Evolutionary conservation across 768 basidiomycete genomes (phyloP), one percentile per base, ranked within the genome.

Genomic region (Nidularia sp.): DNA sequence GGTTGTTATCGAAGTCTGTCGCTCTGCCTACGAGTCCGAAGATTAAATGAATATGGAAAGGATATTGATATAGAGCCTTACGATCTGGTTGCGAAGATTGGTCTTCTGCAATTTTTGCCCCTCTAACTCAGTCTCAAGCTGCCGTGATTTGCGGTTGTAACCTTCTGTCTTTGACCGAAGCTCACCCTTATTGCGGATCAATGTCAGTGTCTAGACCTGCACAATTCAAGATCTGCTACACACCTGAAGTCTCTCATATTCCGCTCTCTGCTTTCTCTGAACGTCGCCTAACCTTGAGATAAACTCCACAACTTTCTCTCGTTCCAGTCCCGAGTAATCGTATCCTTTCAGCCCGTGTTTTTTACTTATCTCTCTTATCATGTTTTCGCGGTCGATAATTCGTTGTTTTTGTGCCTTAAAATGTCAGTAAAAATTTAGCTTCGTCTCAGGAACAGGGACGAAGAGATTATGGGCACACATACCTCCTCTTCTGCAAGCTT

Each of bases 401-500:
- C 88, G 84, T 45, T 79, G 73, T 49, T 85, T 81, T 67, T 96
- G 90, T 10, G 82, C 81, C 93, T 96, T 53, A 6, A 39, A 41
- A 22, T 12, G 50, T 29, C 36, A 43, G 44, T 22, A 48, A 49
- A 42, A 55, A 34, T 36, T n/a, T n/a, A n/a, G n/a, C n/a, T n/a
- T 35, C 6, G 34, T 32, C 7, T 6, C 39, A 10, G 31, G 31
- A 29, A 35, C 34, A 12, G 22, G 39, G 36, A 8, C 5, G 1
- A 51, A 10, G 48, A 13, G 31, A 52, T 9, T 50, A 36, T 34
- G 35, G 1, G 25, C 13, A 51, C 12, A 52, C 53, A 12, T 51
- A 86, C 93, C 70, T 90, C 84, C 41, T 85, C 83, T 62, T 93
- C 85, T 0, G 86, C 90, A 22, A 73, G 72, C 10, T 94, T 71